A percentile compares a stretch with the other conserved stretches of the same genome.
phyloP scores from a whole-genome alignment of 208 protist genomes.

The Leptomonas seymouri region DNA sequence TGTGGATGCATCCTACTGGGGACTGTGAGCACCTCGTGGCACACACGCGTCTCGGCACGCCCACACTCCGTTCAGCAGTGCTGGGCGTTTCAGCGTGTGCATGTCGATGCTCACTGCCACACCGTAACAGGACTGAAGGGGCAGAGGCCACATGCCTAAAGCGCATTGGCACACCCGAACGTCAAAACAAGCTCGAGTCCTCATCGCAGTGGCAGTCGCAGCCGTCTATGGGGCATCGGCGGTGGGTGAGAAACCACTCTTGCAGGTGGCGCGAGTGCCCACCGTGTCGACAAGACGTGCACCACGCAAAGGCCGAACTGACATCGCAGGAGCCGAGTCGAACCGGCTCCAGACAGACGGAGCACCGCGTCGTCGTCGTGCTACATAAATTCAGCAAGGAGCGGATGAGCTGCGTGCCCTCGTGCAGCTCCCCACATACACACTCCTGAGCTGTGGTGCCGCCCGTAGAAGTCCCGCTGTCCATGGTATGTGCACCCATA shows the following conservation, averaged over 20 bases:
- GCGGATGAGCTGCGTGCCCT: conserved; percentile 31
- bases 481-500: neutral
- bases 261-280: conserved; percentile 82
- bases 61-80: too few relatives aligned
- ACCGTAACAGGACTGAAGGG: too few relatives aligned
- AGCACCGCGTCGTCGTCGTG: conserved; percentile 41
- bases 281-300: conserved; percentile 79
- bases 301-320: conserved; percentile 65
- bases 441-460: conserved; percentile 11
- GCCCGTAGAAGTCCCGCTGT: neutral
- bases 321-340: conserved; percentile 27
- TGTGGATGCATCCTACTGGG: too few relatives aligned
- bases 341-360: conserved; percentile 59
- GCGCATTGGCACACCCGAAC: too few relatives aligned
- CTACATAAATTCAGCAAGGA: conserved; percentile 29
- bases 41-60: too few relatives aligned
- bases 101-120: too few relatives aligned
- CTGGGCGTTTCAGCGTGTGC: too few relatives aligned
- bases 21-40: too few relatives aligned
- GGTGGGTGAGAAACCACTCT: conserved; percentile 80
- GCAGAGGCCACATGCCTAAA: too few relatives aligned
- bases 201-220: conserved; percentile 83
- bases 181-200: conserved; percentile 44
- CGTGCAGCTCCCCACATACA: conserved; percentile 38
- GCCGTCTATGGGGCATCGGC: conserved; percentile 65